Evolutionary conservation across 768 basidiomycete species (phyloP).

Genomic region (Leccinellum luteum): DNA sequence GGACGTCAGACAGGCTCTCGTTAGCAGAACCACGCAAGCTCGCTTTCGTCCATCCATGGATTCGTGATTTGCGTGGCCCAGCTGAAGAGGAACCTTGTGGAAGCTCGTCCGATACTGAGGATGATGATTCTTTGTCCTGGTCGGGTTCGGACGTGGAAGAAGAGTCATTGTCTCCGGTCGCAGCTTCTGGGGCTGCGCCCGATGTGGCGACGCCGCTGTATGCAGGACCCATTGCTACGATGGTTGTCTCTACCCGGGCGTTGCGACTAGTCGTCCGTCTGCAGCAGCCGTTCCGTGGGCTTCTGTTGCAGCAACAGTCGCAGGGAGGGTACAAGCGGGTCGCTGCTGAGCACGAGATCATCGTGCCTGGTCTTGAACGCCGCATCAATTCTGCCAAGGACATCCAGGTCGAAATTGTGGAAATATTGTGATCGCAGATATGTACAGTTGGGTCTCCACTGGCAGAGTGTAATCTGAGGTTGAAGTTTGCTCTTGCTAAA

Average conservation of each 20-base stretch:
- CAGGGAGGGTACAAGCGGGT: neutral
- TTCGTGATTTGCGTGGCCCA: conserved; percentile 4
- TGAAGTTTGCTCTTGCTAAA: too few species aligned
- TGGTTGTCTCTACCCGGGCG: neutral
- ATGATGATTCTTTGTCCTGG: neutral
- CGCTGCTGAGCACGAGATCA: neutral
- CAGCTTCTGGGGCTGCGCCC: neutral
- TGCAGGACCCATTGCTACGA: too few species aligned
- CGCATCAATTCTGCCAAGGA: neutral
- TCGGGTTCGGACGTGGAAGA: neutral
- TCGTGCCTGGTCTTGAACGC: neutral
- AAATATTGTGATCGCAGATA: neutral
- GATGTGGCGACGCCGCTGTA: neutral
- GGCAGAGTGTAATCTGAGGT: too few species aligned
- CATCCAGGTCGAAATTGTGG: neutral
- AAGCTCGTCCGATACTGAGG: neutral
- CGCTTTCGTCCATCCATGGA: conserved; percentile 12
- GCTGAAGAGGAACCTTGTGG: neutral
- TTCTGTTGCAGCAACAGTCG: conserved; percentile 4
- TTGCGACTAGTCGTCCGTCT: conserved; percentile 7
- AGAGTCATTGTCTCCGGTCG: neutral
- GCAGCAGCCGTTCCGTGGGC: conserved; percentile 5
- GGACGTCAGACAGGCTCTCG: neutral
- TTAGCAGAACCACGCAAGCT: neutral
- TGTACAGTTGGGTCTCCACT: too few species aligned